Base-by-base conservation (phyloP, 208 protist species). In the Crithidia fasciculata region DNA sequence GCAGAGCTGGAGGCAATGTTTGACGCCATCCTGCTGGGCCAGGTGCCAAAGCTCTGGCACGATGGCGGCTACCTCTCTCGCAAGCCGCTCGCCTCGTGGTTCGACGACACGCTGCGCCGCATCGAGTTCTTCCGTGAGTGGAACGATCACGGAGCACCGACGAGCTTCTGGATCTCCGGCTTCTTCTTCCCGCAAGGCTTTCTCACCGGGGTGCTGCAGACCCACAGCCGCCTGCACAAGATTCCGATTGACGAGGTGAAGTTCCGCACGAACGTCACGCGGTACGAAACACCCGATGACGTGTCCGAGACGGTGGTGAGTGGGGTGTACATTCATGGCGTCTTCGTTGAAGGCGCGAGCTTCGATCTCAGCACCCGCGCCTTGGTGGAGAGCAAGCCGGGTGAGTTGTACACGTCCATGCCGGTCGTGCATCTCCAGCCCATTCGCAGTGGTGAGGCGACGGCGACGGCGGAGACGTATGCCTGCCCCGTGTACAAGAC, bases 171-270 rank as follows among this genome's bases (percentile, higher is more conserved):
- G 97, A 93, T 99, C 56, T 98, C 97, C 13, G 98, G 98, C 36
- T 99, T 99, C 82, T 99, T 98, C 93, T 99, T 99, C 85, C 98
- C 98, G 8, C 98, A 98, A 67, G 95, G 95, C 40, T 97, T 98
- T 72, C 84, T 98, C 19, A 98, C 95, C 2, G 94, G 87, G 53
- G 91, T 98, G 9, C 80, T 98, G 76, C 95, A 98, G 84, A 93
- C 90, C 13, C 91, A 97, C 91, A 96, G 93, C 73, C 90, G 95
- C 44, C 66, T 82, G 43, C 87, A 96, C 66, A 78, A 79, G 59
- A 95, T 96, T 53, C 94, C 95, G 4, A 98, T 98, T 75, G 95
- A 98, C 65, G 89, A 95, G 61, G 84, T 98, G 59, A 89, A 89
- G 65, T 96, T 98, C 83, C 70, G 79, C 57, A 98, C 94, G 2